Evolutionary conservation across 176 grass and related monocot species (phyloP), one percentile per base, ranked within the genome.

Genomic region (Cenchrus purpureus): DNA sequence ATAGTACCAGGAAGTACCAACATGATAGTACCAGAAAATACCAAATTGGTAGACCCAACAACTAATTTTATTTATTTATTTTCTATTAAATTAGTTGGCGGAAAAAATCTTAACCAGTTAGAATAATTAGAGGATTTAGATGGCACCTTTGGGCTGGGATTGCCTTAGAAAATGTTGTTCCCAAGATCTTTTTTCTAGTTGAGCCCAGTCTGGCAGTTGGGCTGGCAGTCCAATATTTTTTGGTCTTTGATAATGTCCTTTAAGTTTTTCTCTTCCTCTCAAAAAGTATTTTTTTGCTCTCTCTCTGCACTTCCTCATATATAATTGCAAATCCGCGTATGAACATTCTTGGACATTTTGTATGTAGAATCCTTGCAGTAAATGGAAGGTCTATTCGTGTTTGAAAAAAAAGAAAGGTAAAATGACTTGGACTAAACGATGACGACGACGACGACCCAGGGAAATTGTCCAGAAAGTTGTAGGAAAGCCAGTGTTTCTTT

Each of bases 401-500:
- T 67, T 56, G 16, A 81, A 55, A n/a, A 7, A 77, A 43, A 61
- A 14, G 5, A 22, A 60, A 40, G 37, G 55, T 22, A 51, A n/a
- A 8, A 46, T 8, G 13, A 78, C 1, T 29, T 20, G 45, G 56
- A 78, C n/a, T 12, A 11, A 9, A 16, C 6, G 19, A 68, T 17
- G 51, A 68, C 16, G 63, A 77, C 5, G 51, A 68, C 31, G 51
- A 68, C 16, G 63, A 65, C 29, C 17, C 19, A 9, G 31, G 20
- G 65, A 82, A 82, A 10, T 29, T 82, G 34, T 70, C 13, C 3
- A 46, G 66, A 72, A 86, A 86, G 65, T 73, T 65, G 57, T 66
- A 50, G 56, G 57, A 74, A 73, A 67, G 5, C 5, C 6, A 7
- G 48, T 72, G 49, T 71, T 55, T 51, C 37, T 19, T 65, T 50